Evolutionary conservation across 345 rosid species (phyloP).

Genomic region (Balakata baccata): DNA sequence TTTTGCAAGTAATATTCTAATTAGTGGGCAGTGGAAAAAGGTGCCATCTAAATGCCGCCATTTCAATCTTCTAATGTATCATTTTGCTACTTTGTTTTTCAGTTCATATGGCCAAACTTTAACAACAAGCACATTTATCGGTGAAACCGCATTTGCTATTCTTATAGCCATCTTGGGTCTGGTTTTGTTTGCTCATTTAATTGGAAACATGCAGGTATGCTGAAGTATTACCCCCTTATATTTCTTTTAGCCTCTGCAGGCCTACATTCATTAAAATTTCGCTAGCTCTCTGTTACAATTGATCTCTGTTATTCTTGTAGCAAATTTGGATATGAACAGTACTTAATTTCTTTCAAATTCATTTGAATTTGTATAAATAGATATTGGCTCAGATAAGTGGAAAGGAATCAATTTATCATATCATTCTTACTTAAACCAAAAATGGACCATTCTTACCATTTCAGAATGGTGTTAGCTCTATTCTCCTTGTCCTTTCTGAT

Average conservation of each 20-base stretch:
- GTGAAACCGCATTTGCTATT: conserved; percentile 47
- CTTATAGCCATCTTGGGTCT: conserved; percentile 46
- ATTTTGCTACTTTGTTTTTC: conserved; percentile 7
- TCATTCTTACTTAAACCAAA: too few species aligned
- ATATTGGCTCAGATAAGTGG: too few species aligned
- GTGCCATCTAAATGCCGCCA: background rate
- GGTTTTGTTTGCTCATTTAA: conserved; percentile 50
- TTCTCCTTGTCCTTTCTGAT: too few species aligned
- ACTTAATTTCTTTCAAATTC: too few species aligned
- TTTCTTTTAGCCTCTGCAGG: background rate
- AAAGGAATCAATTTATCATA: too few species aligned
- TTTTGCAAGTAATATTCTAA: background rate
- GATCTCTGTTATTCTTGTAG: background rate
- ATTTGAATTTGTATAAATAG: too few species aligned
- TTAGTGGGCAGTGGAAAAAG: background rate
- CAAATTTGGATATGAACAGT: too few species aligned
- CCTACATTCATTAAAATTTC: background rate
- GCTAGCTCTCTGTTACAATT: background rate
- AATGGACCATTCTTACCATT: too few species aligned
- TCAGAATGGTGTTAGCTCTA: too few species aligned
- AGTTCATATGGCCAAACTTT: conserved; percentile 49
- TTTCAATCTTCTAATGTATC: background rate
- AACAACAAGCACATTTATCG: conserved; percentile 41
- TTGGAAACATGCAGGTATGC: conserved; percentile 56
- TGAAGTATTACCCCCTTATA: background rate